Percentiles rank a stretch among this genome's conserved stretches.
These are phyloP conservation scores for Trametes meyenii DNA, from an alignment of 768 basidiomycete species.

Conservation along the genomic window DNA sequence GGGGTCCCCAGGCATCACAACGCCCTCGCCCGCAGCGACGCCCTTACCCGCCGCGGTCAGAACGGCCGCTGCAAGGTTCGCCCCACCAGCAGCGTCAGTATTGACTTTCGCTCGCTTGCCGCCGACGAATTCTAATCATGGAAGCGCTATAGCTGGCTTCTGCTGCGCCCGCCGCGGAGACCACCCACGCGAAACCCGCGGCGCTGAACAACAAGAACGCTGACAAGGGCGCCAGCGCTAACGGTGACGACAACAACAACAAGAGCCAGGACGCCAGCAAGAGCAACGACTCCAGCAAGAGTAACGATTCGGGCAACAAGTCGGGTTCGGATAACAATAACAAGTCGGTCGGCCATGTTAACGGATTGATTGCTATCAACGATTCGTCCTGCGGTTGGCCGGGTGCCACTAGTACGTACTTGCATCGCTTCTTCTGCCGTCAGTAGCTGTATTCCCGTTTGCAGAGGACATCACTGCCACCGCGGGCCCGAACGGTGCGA, in stretches of 20 bases:
- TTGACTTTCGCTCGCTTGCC: not conserved
- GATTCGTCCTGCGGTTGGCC: constrained; percentile 46
- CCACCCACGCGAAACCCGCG: constrained; percentile 10
- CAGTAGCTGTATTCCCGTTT: not conserved
- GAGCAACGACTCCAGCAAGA: constrained; percentile 11
- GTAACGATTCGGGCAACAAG: constrained; percentile 12
- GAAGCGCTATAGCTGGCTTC: constrained; percentile 3
- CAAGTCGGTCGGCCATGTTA: constrained; percentile 4
- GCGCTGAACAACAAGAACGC: constrained; percentile 10
- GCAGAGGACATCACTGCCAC: constrained; percentile 51
- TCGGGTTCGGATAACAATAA: not conserved
- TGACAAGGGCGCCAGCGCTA: not conserved
- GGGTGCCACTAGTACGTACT: constrained; percentile 51
- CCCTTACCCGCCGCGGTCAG: constrained; percentile 5
- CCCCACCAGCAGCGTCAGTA: not conserved
- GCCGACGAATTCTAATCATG: not conserved
- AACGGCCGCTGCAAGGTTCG: constrained; percentile 16
- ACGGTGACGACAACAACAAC: constrained; percentile 11
- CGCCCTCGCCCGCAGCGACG: constrained; percentile 1
- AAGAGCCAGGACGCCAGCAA: constrained; percentile 4
- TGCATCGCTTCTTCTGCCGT: not conserved
- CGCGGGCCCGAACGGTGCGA: constrained; percentile 70
- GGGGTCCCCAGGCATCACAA: constrained; percentile 24
- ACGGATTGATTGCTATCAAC: constrained; percentile 41
- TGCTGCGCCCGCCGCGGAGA: not conserved